These are phyloP conservation scores for Hymenoscyphus salicellus DNA, from an alignment of 2,329 filamentous ascomycete genomes.

Conservation along the genomic window DNA sequence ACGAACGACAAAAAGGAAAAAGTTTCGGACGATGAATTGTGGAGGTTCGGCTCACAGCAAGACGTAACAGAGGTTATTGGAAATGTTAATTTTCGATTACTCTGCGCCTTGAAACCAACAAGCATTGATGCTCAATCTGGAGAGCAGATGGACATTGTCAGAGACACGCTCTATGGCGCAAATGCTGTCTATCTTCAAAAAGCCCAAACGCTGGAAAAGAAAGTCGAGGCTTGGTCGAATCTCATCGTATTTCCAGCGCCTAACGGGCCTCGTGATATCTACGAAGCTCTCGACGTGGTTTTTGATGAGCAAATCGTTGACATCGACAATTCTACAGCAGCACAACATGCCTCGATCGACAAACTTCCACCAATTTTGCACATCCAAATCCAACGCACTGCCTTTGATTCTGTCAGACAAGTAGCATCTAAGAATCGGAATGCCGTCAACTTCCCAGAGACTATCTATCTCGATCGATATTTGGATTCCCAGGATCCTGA, in stretches of 20 bases:
- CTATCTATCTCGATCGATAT: slow-evolving; percentile 84
- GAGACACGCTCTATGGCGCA: slow-evolving; percentile 64
- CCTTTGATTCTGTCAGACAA: slow-evolving; percentile 61
- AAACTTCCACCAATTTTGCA: slow-evolving; percentile 82
- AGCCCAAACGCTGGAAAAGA: slow-evolving; percentile 43
- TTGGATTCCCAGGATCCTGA: slow-evolving; percentile 61
- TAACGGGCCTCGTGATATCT: slow-evolving; percentile 59
- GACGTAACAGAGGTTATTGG: slow-evolving; percentile 96
- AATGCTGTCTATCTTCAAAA: slow-evolving; percentile 59
- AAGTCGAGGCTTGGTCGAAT: slow-evolving; percentile 46
- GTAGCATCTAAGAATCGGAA: slow-evolving; percentile 70
- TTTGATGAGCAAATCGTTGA: slow-evolving; percentile 78
- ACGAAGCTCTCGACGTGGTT: slow-evolving; percentile 78
- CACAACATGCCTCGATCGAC: slow-evolving; percentile 69
- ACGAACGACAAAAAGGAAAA: slow-evolving; percentile 29
- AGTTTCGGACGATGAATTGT: slow-evolving; percentile 34
- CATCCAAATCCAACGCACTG: slow-evolving; percentile 81
- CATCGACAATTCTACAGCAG: slow-evolving; percentile 56
- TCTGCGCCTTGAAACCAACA: slow-evolving; percentile 77
- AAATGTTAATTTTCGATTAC: slow-evolving; percentile 85
- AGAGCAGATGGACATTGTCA: slow-evolving; percentile 78
- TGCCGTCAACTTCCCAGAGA: slow-evolving; percentile 74
- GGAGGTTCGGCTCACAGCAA: slow-evolving; percentile 60
- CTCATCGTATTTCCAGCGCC: slow-evolving; percentile 59
- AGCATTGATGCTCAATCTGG: slow-evolving; percentile 60